A percentile compares a stretch with the other conserved stretches of the same genome.
Conservation (phyloP, 2,329 filamentous ascomycete species). For the Aotearoamyces nothofagi region DNA sequence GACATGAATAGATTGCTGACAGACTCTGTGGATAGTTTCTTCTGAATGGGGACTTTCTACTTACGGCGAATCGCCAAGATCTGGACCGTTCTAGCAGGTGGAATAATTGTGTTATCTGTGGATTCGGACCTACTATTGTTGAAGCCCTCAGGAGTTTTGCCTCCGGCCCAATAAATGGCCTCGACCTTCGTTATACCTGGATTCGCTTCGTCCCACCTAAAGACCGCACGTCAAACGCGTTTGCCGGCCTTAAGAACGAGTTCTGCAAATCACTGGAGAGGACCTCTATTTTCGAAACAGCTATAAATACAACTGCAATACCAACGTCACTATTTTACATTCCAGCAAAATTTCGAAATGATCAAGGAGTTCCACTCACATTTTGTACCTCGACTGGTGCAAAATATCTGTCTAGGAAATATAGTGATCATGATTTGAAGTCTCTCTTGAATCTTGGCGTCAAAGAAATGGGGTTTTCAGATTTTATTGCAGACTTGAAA, state of each 20-base stretch:
- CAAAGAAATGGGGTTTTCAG: neutral
- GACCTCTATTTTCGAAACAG: neutral
- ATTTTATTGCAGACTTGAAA: neutral
- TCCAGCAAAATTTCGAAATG: neutral
- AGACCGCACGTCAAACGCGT: neutral
- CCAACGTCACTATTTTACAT: neutral
- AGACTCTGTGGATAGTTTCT: slow-evolving; percentile 11
- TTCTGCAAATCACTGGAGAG: neutral
- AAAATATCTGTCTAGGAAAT: neutral
- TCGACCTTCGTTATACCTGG: neutral
- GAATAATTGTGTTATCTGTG: slow-evolving; percentile 7
- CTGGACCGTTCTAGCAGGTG: slow-evolving; percentile 7
- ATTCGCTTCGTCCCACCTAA: neutral
- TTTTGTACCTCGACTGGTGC: neutral
- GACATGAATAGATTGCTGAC: slow-evolving; percentile 1
- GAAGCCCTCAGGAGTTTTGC: neutral
- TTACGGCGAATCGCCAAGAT: slow-evolving; percentile 10
- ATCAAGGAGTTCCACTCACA: neutral
- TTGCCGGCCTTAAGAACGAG: neutral
- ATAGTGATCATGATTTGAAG: neutral
- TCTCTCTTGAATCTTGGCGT: neutral
- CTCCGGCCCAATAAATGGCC: neutral
- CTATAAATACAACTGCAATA: neutral
- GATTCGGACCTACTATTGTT: neutral
- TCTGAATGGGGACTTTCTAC: slow-evolving; percentile 14